Base-by-base conservation (phyloP, 441 rosid genomes). In the Erysimum cheiri region DNA sequence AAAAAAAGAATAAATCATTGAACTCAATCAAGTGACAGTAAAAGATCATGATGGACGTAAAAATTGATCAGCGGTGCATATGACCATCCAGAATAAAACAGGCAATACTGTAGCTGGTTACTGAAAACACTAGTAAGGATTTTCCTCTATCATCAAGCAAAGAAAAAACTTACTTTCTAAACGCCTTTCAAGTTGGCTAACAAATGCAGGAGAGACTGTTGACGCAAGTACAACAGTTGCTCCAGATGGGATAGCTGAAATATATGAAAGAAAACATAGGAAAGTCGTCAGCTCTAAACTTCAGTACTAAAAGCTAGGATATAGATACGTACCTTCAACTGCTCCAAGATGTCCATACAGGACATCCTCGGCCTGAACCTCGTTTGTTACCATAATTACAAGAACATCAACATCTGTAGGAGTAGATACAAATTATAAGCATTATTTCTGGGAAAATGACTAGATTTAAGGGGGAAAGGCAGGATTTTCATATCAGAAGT, bases 311-410 rank as follows among this genome's bases (percentile, higher is more conserved):
- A 33, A 37, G 65, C 57, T 36, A 55, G 40, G 49, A 69, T 36
- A 24, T 31, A 64, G 36, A 29, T 61, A 69, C 59, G 50, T 84
- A 94, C 98, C 98, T 76, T 92, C 31, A 76, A 95, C 83, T 46
- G 97, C 99, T 6, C 97, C 97, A 26, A 67, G 82, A 80, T 92
- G 86, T 49, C 99, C 98, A 70, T 80, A 95, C 65, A 92, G 69
- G 55, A 86, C 94, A 78, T 82, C 80, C 73, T 92, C 98, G 46
- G 89, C 99, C 82, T 92, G 99, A 73, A 79, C 79, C 83, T 94
- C 98, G 74, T 92, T 94, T 68, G 98, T 85, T 67, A 94, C 99
- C 98, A 94, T 94, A 78, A 94, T 68, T 55, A 94, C 83, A 60
- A 94, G 90, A 77, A 92, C 83, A 80, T 92, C 93, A 58, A 86